These are phyloP conservation scores for Plasmopara viticola DNA, from an alignment of 352 stramenopile species.

Conservation along the genomic window DNA sequence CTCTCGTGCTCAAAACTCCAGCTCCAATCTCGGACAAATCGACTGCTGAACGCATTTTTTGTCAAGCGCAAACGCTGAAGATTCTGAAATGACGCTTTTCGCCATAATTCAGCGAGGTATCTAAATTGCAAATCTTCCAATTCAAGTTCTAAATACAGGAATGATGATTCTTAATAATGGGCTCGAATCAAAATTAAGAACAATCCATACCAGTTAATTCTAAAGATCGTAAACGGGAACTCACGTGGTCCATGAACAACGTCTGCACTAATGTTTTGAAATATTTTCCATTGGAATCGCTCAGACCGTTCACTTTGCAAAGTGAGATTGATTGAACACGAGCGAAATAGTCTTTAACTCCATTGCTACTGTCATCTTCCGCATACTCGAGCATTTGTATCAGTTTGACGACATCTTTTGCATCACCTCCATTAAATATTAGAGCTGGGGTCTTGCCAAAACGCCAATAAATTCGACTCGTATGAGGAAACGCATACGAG, in stretches of 20 bases:
- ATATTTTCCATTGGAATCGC: slow-evolving; percentile 8
- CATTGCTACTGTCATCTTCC: slow-evolving; percentile 15
- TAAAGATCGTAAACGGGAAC: slow-evolving; percentile 24
- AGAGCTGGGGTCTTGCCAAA: slow-evolving; percentile 20
- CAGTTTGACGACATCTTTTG: slow-evolving; percentile 21
- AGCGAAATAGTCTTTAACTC: slow-evolving; percentile 37
- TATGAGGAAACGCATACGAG: slow-evolving; percentile 12
- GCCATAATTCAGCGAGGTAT: slow-evolving; percentile 38
- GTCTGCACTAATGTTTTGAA: slow-evolving; percentile 49
- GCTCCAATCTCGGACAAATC: slow-evolving; percentile 56
- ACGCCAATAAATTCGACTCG: slow-evolving; percentile 18
- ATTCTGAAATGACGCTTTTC: slow-evolving; percentile 37
- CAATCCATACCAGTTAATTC: slow-evolving; percentile 22
- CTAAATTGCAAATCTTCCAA: slow-evolving; percentile 43
- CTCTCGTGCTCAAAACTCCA: slow-evolving; percentile 41
- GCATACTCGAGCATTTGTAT: slow-evolving; percentile 29
- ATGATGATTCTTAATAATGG: not conserved
- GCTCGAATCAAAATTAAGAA: not conserved
- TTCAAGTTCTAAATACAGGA: slow-evolving; percentile 22
- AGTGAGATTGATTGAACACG: slow-evolving; percentile 29
- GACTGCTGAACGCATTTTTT: slow-evolving; percentile 43
- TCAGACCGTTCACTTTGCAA: slow-evolving; percentile 20
- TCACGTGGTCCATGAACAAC: slow-evolving; percentile 48
- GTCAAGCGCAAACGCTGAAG: slow-evolving; percentile 31
- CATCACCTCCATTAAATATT: slow-evolving; percentile 17